Base-by-base conservation (phyloP, 2,329 filamentous ascomycete species). In the Thelonectria rubi region DNA sequence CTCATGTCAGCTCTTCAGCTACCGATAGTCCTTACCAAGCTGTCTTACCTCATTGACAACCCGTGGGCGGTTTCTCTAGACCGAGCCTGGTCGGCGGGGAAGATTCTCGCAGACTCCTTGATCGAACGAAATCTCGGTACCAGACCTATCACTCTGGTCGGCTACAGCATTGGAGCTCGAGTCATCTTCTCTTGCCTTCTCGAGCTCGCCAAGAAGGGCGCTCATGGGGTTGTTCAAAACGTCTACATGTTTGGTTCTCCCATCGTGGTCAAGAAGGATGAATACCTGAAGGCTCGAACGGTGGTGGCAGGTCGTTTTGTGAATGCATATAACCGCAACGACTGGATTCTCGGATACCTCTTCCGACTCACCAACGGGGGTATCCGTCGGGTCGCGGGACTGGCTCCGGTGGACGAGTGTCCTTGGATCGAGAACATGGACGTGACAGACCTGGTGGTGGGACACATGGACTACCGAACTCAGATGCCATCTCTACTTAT, bases 1-100 rank as follows among this genome's bases (percentile, higher is more conserved):
- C 82, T 99, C 32, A 98, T 99, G 94, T 91, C 94, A 42, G 93
- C 94, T 34, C 82, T 99, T 53, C 93, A 96, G 75, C 81, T 97
- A n/a, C 95, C 95, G 2, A 87, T 99, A 43, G 90, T 97, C 26
- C 81, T 99, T 46, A 94, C 94, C 0, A 99, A 99, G 75, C 86
- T 99, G 10, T 88, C 94, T 1, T 99, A 99, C 73, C 84, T 99
- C 18, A 97, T 99, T 67, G 95, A 99, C 77, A 99, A 99, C 73
- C 95, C 95, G 0, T 99, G 95, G 95, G 93, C 91, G 24, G 94
- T 97, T n/a, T 98, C 95, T 1, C 86, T 97, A 51, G 93, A 95
- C 71, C 88, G 95, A 70, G 95, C 95, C 30, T 94, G 91, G 71
- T 85, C 92, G 58, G 92, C 94, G 8, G 95, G 95, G 3, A 85